phyloP scores from a whole-genome alignment of 78 protist genomes.

The Dictyostelium capitatum region DNA sequence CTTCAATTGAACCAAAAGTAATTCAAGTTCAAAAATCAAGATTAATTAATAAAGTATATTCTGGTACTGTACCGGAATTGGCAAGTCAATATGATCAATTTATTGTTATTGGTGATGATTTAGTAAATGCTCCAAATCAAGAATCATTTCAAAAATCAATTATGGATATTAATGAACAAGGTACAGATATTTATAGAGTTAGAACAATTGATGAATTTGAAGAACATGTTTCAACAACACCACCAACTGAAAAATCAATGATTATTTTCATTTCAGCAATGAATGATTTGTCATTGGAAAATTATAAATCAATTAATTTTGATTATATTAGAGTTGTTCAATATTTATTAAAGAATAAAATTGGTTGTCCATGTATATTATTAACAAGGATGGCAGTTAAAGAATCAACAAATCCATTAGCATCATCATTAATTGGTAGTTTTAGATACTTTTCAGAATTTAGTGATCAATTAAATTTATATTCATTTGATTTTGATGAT shows the following conservation, averaged over 20 bases:
- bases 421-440: conserved; percentile 40
- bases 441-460: conserved; percentile 11
- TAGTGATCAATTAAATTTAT: neutral
- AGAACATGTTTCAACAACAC: neutral
- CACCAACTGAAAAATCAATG: neutral
- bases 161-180: conserved; percentile 6
- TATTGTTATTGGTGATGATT: neutral
- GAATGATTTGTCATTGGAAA: conserved; percentile 18
- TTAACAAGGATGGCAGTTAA: no score
- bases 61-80: no score
- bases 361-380: neutral
- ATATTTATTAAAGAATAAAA: neutral
- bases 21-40: neutral
- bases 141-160: neutral
- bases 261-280: neutral
- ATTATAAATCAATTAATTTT: conserved; percentile 8
- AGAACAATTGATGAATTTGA: neutral
- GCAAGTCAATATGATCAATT: neutral
- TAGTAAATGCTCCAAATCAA: no score
- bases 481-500: conserved; percentile 22
- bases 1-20: neutral
- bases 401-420: no score
- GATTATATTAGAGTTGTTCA: conserved; percentile 9
- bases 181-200: neutral
- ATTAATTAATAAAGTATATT: neutral